phyloP scores from a whole-genome alignment of 352 stramenopile species.

The Globisporangium yorkense region DNA sequence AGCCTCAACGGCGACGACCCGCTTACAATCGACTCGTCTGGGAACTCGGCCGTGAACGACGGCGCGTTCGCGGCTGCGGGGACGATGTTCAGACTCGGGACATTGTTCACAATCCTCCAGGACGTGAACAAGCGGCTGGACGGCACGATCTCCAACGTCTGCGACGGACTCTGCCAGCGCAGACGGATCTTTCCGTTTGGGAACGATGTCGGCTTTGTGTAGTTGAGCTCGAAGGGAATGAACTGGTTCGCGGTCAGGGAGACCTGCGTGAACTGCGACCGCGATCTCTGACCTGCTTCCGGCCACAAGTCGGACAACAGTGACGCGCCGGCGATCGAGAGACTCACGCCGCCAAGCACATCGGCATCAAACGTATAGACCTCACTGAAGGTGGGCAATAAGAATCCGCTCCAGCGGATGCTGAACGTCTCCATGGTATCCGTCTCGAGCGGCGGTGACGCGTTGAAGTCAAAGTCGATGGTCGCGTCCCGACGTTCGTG shows the following conservation, averaged over 20 bases:
- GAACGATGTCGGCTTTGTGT: slow-evolving; percentile 30
- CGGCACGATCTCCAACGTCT: slow-evolving; percentile 34
- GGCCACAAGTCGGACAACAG: slow-evolving; percentile 19
- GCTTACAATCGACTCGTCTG: not conserved
- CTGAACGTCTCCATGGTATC: slow-evolving; percentile 50
- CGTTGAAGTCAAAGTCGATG: slow-evolving; percentile 47
- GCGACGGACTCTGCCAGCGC: slow-evolving; percentile 52
- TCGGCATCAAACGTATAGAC: slow-evolving; percentile 47
- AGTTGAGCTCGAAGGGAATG: slow-evolving; percentile 41
- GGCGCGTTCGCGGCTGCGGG: slow-evolving; percentile 21
- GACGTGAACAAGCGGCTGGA: slow-evolving; percentile 37
- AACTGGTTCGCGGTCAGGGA: slow-evolving; percentile 30
- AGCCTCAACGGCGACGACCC: not conserved
- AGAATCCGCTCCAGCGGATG: slow-evolving; percentile 44
- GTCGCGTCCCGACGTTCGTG: slow-evolving; percentile 26
- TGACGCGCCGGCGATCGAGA: slow-evolving; percentile 17
- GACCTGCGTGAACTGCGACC: slow-evolving; percentile 10
- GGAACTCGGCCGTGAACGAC: slow-evolving; percentile 38
- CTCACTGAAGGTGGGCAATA: slow-evolving; percentile 44
- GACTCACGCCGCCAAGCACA: slow-evolving; percentile 24
- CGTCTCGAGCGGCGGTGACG: slow-evolving; percentile 21
- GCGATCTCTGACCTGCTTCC: slow-evolving; percentile 9
- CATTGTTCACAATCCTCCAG: slow-evolving; percentile 52
- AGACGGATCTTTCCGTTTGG: slow-evolving; percentile 32
- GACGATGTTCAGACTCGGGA: slow-evolving; percentile 35